phyloP scores from a whole-genome alignment of 257 asterid species.

The Linderniella brevidens region DNA sequence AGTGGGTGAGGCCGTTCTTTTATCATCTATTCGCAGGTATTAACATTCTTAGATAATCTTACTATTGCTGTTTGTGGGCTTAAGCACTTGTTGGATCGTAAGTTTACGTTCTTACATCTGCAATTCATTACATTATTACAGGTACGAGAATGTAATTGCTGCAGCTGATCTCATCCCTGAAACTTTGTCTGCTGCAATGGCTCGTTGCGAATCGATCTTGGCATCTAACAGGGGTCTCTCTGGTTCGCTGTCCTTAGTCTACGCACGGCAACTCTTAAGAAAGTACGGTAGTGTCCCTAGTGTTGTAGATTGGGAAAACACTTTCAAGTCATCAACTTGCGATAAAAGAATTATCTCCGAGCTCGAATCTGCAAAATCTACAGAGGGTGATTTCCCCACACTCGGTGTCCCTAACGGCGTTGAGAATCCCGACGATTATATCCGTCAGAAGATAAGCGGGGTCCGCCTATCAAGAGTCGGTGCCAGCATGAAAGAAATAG shows the following conservation, averaged over 20 bases:
- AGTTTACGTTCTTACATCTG: background rate
- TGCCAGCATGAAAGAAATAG: constrained; percentile 77
- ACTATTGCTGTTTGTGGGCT: background rate
- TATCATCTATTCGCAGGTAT: constrained; percentile 76
- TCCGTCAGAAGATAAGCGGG: constrained; percentile 81
- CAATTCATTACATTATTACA: constrained; percentile 20
- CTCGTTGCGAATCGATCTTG: constrained; percentile 49
- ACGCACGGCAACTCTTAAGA: constrained; percentile 61
- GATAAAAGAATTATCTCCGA: constrained; percentile 79
- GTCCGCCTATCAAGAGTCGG: constrained; percentile 74
- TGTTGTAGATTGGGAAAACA: constrained; percentile 86
- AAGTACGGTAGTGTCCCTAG: constrained; percentile 51
- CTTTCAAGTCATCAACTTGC: constrained; percentile 42
- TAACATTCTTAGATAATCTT: too few species aligned
- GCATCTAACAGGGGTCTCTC: constrained; percentile 67
- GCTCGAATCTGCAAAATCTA: constrained; percentile 59
- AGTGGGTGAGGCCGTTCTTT: constrained; percentile 73
- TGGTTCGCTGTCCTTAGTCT: constrained; percentile 52
- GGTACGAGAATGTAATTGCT: constrained; percentile 76
- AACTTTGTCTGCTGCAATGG: constrained; percentile 62
- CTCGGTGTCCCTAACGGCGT: constrained; percentile 96
- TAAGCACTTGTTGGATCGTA: background rate
- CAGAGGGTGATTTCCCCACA: constrained; percentile 52
- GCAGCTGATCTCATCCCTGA: constrained; percentile 90
- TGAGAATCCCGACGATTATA: constrained; percentile 82